A percentile compares a stretch with the other conserved stretches of the same genome.
These are phyloP conservation scores for Sugiyamaella mastotermitis DNA, from an alignment of 805 yeast species.

Conservation along the genomic window DNA sequence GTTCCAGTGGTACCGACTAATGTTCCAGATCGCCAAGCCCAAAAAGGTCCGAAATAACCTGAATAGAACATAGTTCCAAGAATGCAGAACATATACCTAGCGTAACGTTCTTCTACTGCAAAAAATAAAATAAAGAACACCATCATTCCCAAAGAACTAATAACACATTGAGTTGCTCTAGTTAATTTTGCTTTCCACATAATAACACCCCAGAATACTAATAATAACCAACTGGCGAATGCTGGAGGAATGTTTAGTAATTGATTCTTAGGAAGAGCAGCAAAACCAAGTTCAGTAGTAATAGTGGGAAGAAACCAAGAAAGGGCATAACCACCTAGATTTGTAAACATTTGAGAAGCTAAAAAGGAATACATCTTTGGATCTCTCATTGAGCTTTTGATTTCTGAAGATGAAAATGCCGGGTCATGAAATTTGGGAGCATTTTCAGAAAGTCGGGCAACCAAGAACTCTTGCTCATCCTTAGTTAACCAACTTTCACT, in stretches of 20 bases:
- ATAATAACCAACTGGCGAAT: not conserved
- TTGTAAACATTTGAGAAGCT: slow-evolving; percentile 45
- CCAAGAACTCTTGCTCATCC: slow-evolving; percentile 8
- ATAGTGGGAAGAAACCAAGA: slow-evolving; percentile 43
- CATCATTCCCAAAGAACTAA: too few species aligned
- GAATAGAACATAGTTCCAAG: too few species aligned
- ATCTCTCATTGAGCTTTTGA: slow-evolving; percentile 1
- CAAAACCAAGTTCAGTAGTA: slow-evolving; percentile 39
- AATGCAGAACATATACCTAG: too few species aligned
- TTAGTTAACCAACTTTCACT: slow-evolving; percentile 26
- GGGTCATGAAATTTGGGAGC: slow-evolving; percentile 10
- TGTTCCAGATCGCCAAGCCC: too few species aligned
- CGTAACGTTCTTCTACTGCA: too few species aligned
- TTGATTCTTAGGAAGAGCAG: slow-evolving; percentile 35
- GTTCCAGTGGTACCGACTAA: too few species aligned
- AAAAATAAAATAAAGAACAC: too few species aligned
- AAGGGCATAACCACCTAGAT: slow-evolving; percentile 38
- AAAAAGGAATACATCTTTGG: slow-evolving; percentile 30
- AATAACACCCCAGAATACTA: slow-evolving; percentile 1
- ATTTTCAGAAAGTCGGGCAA: slow-evolving; percentile 4
- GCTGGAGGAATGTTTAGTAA: slow-evolving; percentile 39
- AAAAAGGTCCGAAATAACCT: too few species aligned
- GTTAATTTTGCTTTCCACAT: too few species aligned
- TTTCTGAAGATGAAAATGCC: slow-evolving; percentile 1
- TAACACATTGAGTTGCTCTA: too few species aligned